Percentiles rank a stretch among this genome's conserved stretches.
These are phyloP conservation scores for Periconia sp. DNA, from an alignment of 2,329 filamentous ascomycete genomes.

Conservation along the genomic window DNA sequence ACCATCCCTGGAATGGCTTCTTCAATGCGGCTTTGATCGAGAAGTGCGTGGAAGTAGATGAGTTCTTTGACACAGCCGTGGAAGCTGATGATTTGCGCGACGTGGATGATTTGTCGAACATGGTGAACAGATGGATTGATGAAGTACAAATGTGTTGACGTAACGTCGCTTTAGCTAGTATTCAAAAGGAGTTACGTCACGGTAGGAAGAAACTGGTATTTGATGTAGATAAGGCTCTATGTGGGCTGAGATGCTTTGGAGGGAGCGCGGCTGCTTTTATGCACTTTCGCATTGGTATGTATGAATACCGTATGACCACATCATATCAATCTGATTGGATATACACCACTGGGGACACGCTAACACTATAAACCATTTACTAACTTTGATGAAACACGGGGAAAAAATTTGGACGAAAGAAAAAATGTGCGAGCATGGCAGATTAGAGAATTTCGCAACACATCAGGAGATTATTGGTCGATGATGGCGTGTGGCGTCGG, in stretches of 20 bases:
- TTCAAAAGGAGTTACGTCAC: no score
- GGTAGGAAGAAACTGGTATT: neutral
- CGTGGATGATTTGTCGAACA: neutral
- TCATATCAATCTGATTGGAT: neutral
- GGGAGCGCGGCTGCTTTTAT: no score
- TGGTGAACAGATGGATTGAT: neutral
- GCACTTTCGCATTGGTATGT: no score
- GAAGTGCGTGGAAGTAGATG: neutral
- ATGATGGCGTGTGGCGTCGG: neutral
- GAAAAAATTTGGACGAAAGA: neutral
- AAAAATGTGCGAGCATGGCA: neutral
- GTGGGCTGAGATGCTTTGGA: neutral
- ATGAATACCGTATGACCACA: neutral
- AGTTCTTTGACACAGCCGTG: neutral
- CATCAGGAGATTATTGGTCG: neutral
- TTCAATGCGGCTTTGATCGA: conserved; percentile 26
- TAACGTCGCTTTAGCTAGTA: no score
- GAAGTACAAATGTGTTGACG: no score
- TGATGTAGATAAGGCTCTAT: neutral
- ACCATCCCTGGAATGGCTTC: conserved; percentile 40
- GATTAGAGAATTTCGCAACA: neutral
- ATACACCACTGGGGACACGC: neutral
- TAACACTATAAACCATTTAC: neutral
- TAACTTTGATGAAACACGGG: no score
- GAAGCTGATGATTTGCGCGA: neutral